A percentile compares a stretch with the other conserved stretches of the same genome.
These are phyloP conservation scores for Delitschia confertaspora DNA, from an alignment of 495 filamentous ascomycete genomes.

Conservation along the genomic window DNA sequence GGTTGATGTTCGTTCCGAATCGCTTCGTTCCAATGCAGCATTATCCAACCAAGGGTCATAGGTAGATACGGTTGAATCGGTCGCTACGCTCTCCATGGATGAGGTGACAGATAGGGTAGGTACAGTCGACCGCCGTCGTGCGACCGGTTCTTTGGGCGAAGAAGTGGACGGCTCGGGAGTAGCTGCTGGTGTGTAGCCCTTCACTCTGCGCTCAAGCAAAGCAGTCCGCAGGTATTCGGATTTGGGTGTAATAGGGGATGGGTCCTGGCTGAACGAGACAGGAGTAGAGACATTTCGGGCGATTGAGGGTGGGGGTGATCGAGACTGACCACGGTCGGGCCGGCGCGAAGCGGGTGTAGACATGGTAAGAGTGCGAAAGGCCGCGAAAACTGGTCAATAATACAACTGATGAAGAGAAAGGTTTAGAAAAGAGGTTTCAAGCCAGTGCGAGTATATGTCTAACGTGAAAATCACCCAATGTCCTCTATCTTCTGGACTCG, in stretches of 20 bases:
- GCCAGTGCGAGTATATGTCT: too few relatives aligned
- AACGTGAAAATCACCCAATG: too few relatives aligned
- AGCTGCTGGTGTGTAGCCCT: slow-evolving; percentile 2
- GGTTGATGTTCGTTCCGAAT: neutral
- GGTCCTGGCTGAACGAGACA: too few relatives aligned
- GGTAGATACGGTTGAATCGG: too few relatives aligned
- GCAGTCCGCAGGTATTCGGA: slow-evolving; percentile 21
- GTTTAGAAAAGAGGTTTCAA: too few relatives aligned
- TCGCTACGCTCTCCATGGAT: neutral
- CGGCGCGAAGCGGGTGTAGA: slow-evolving; percentile 11
- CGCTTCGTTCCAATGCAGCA: slow-evolving; percentile 6
- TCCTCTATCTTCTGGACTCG: too few relatives aligned
- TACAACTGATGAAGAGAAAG: too few relatives aligned
- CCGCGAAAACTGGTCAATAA: too few relatives aligned
- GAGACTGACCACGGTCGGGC: slow-evolving; percentile 1
- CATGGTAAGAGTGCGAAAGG: slow-evolving; percentile 15
- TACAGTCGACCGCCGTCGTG: too few relatives aligned
- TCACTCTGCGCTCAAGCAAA: slow-evolving; percentile 13
- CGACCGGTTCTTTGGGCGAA: neutral
- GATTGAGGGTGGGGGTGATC: slow-evolving; percentile 2
- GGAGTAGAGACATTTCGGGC: neutral
- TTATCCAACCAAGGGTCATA: slow-evolving; percentile 19
- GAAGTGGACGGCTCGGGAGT: slow-evolving; percentile 1
- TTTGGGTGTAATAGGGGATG: slow-evolving; percentile 17
- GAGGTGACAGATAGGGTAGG: slow-evolving; percentile 1